A percentile compares a stretch with the other conserved stretches of the same genome.
Conservation (phyloP, 2,329 filamentous ascomycete genomes). For the Diplodia sapinea region DNA sequence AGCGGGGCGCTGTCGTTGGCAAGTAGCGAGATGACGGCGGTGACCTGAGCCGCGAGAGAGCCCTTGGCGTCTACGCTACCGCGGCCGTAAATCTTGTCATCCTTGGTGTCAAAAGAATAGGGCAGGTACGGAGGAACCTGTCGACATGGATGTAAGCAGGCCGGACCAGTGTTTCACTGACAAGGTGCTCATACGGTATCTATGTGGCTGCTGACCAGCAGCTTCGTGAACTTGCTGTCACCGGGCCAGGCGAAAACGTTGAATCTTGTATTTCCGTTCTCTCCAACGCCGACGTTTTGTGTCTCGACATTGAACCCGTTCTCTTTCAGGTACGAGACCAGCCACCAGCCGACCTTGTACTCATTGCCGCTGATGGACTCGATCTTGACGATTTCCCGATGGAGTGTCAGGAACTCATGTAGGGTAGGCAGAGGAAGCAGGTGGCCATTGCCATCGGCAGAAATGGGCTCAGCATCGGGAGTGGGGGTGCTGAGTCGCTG, state of each 20-base stretch:
- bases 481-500: constrained; percentile 15
- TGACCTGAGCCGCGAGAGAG: constrained; percentile 73
- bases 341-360: constrained; percentile 68
- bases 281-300: constrained; percentile 51
- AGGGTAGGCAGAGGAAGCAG: constrained; percentile 25
- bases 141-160: neutral
- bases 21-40: constrained; percentile 65
- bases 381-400: constrained; percentile 75
- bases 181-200: constrained; percentile 62
- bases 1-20: constrained; percentile 46
- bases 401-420: constrained; percentile 69
- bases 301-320: constrained; percentile 68
- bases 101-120: constrained; percentile 62
- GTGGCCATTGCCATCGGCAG: constrained; percentile 4
- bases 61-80: constrained; percentile 70
- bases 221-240: constrained; percentile 58
- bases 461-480: neutral
- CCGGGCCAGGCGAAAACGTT: constrained; percentile 75
- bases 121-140: constrained; percentile 73
- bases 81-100: constrained; percentile 67
- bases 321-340: constrained; percentile 68
- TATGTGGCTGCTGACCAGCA: constrained; percentile 81
- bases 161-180: neutral
- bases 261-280: constrained; percentile 57
- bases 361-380: constrained; percentile 76